Percentiles rank a stretch among this genome's conserved stretches.
These are phyloP conservation scores for Penicillium egyptiacum DNA, from an alignment of 495 filamentous ascomycete species.

Conservation along the genomic window DNA sequence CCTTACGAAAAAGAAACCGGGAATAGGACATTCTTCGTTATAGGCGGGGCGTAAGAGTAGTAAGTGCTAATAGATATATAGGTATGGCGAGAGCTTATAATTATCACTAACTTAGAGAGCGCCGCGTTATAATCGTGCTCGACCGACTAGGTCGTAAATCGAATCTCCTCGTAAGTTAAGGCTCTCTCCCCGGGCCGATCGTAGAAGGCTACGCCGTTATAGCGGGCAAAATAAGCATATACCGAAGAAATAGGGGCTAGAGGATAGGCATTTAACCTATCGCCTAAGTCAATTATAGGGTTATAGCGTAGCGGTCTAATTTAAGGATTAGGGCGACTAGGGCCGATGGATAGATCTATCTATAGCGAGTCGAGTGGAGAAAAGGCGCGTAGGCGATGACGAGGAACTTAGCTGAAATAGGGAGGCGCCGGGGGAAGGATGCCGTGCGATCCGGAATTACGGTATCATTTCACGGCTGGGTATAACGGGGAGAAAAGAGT, in stretches of 20 bases:
- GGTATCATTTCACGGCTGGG: constrained; percentile 6
- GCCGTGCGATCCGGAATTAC: constrained; percentile 10
- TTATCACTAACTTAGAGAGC: constrained; percentile 3
- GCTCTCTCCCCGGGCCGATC: constrained; percentile 2
- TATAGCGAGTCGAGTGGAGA: constrained; percentile 6
- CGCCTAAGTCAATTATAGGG: not conserved
- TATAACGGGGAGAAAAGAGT: not conserved
- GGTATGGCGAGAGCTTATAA: not conserved
- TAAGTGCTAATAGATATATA: not conserved
- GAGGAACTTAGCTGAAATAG: constrained; percentile 8
- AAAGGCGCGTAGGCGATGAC: not conserved
- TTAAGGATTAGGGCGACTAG: constrained; percentile 3
- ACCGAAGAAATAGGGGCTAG: constrained; percentile 1
- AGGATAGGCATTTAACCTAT: not conserved
- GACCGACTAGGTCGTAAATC: not conserved
- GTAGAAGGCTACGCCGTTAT: constrained; percentile 1
- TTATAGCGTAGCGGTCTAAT: constrained; percentile 2
- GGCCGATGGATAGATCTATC: constrained; percentile 1
- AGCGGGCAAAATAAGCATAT: not conserved
- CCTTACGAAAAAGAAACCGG: not conserved
- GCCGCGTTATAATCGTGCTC: constrained; percentile 1
- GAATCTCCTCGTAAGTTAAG: not conserved
- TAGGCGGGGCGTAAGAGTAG: constrained; percentile 4
- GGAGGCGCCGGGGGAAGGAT: constrained; percentile 1
- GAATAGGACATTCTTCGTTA: constrained; percentile 2